Conservation (phyloP, 192 early-diverging fungal genomes). For the Podila horticola region DNA sequence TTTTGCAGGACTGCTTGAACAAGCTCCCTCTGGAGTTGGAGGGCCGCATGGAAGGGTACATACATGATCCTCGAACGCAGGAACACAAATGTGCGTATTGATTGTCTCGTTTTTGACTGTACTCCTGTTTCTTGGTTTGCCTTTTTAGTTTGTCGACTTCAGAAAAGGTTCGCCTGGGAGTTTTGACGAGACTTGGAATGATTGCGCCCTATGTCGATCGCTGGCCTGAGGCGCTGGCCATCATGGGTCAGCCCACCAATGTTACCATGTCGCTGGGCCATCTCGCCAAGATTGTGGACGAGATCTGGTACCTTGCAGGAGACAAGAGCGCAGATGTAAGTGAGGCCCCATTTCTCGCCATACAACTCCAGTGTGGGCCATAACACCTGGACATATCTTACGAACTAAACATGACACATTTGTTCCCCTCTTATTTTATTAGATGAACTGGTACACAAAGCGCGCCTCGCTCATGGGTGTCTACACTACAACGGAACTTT, state of each 20-base stretch:
- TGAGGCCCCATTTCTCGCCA: neutral
- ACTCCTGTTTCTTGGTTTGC: neutral
- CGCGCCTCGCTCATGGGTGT: constrained; percentile 82
- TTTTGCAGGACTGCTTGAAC: constrained; percentile 72
- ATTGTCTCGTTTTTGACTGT: neutral
- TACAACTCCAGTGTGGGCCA: too few species aligned
- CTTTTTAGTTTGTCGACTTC: constrained; percentile 43
- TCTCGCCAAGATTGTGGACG: constrained; percentile 79
- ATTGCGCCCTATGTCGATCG: constrained; percentile 74
- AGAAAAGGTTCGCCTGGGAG: constrained; percentile 71
- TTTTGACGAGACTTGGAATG: constrained; percentile 71
- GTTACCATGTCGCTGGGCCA: constrained; percentile 72
- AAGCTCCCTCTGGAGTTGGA: constrained; percentile 69
- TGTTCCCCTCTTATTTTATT: neutral
- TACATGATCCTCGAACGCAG: constrained; percentile 10
- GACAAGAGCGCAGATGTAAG: constrained; percentile 83
- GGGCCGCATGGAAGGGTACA: constrained; percentile 67
- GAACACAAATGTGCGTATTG: neutral
- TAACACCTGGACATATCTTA: too few species aligned
- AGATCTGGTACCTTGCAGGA: constrained; percentile 90
- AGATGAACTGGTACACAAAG: constrained; percentile 94
- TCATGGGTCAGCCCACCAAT: constrained; percentile 87
- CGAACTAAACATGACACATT: neutral
- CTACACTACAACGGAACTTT: constrained; percentile 90
- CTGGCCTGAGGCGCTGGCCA: constrained; percentile 80